Base-by-base conservation (phyloP, 2,329 filamentous ascomycete genomes). In the Aaosphaeria arxii region DNA sequence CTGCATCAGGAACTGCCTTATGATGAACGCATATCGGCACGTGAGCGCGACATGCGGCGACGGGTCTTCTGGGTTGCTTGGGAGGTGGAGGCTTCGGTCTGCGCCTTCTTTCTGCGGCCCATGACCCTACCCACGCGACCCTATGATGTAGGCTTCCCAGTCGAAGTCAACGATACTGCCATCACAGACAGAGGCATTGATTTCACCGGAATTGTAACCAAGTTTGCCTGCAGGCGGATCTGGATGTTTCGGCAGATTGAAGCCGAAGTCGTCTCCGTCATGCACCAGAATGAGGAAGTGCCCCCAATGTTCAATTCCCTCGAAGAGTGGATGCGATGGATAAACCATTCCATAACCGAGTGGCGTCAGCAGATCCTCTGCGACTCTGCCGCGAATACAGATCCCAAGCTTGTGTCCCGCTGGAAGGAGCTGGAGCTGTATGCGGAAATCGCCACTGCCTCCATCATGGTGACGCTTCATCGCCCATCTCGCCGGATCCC, bases 61-160 rank as follows among this genome's bases (percentile, higher is more conserved):
- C 63, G 66, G 11, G 44, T 70, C 36, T 70, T 70, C 29, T 70
- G 66, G 66, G 65, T 61, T 40, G 65, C 65, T 11, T 70, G 65
- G 65, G 66, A 70, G 40, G 69, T 69, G 66, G 66, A 70, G 44
- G 63, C 67, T 11, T 63, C 63, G 6, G 66, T 69, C 1, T 68
- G 64, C 40, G 63, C 58, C 29, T 64, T 66, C 39, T 69, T 69
- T 28, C 40, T 64, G 7, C 61, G 63, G 5, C 64, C 63, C 3
- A 60, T 62, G 7, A 64, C 57, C 38, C 47, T 70, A n/a, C 63
- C 64, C 6, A 62, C 62, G 33, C 56, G 58, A 30, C 50, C 48
- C 9, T 64, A 64, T 36, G 59, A 66, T 7, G 64, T 69, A 13
- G 53, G 53, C 5, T 70, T 65, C 35, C 65, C 66, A 1, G 43